A percentile compares a stretch with the other conserved stretches of the same genome.
These are phyloP conservation scores for Venturia asperata DNA, from an alignment of 2,329 filamentous ascomycete species.

Conservation along the genomic window DNA sequence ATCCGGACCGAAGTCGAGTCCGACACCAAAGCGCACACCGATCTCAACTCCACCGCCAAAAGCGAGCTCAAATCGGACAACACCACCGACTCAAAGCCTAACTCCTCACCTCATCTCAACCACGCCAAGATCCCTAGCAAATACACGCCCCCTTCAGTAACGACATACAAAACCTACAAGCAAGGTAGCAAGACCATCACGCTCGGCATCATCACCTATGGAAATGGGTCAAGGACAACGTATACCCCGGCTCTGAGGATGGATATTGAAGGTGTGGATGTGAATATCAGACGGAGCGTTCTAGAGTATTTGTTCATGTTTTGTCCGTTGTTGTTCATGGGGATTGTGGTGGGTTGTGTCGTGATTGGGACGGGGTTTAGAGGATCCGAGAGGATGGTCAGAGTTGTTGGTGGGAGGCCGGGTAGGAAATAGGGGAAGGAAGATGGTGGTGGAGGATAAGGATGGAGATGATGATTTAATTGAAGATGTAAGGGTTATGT, in stretches of 20 bases:
- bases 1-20: neutral
- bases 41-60: neutral
- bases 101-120: neutral
- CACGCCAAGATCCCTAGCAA: neutral
- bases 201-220: neutral
- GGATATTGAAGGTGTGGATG: neutral
- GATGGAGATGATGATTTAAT: neutral
- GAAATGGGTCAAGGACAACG: neutral
- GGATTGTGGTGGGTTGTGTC: neutral
- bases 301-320: neutral
- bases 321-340: constrained; percentile 1
- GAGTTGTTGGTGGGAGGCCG: neutral
- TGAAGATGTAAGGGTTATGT: neutral
- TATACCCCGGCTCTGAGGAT: neutral
- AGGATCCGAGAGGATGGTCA: neutral
- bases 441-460: neutral
- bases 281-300: neutral
- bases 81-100: neutral
- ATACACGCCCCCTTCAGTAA: neutral
- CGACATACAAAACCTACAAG: neutral
- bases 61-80: neutral
- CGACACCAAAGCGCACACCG: neutral
- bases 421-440: neutral
- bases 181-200: neutral
- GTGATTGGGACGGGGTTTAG: neutral